phyloP scores from a whole-genome alignment of 768 basidiomycete genomes.

The Myochromella boudieri region DNA sequence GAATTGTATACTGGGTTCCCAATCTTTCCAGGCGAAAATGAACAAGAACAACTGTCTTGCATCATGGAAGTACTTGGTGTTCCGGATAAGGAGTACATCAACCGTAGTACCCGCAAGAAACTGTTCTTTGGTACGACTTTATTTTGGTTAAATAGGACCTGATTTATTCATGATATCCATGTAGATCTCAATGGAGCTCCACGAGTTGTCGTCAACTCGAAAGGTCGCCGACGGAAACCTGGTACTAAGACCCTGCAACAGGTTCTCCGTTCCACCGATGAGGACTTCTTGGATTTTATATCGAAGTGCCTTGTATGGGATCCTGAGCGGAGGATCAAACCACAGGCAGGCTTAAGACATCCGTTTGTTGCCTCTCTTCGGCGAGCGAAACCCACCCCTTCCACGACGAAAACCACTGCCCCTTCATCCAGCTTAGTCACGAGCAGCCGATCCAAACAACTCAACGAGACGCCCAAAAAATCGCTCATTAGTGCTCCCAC shows the following conservation, averaged over 20 bases:
- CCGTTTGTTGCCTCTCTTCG: slow-evolving; percentile 78
- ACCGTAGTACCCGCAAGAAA: slow-evolving; percentile 90
- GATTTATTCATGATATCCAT: slow-evolving; percentile 6
- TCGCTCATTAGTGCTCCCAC: slow-evolving; percentile 88
- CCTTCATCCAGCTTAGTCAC: slow-evolving; percentile 59
- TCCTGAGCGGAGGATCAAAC: slow-evolving; percentile 93
- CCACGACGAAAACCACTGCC: slow-evolving; percentile 53
- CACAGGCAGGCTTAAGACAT: slow-evolving; percentile 88
- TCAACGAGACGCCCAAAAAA: slow-evolving; percentile 80
- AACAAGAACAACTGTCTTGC: slow-evolving; percentile 96
- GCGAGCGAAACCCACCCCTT: slow-evolving; percentile 45
- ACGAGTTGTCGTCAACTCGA: slow-evolving; percentile 92
- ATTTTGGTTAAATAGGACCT: background rate
- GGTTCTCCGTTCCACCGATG: slow-evolving; percentile 90
- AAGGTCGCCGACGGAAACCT: slow-evolving; percentile 89
- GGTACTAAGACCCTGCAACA: slow-evolving; percentile 88
- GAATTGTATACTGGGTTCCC: slow-evolving; percentile 97
- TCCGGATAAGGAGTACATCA: slow-evolving; percentile 93
- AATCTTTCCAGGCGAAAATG: slow-evolving; percentile 98
- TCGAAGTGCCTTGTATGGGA: slow-evolving; percentile 98
- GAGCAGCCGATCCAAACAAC: slow-evolving; percentile 50
- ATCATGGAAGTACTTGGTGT: slow-evolving; percentile 99
- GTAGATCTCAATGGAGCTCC: slow-evolving; percentile 92
- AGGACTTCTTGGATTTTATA: slow-evolving; percentile 95
- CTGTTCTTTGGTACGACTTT: slow-evolving; percentile 85